Conservation (phyloP, 352 stramenopile genomes). For the Globisporangium takayamanum region DNA sequence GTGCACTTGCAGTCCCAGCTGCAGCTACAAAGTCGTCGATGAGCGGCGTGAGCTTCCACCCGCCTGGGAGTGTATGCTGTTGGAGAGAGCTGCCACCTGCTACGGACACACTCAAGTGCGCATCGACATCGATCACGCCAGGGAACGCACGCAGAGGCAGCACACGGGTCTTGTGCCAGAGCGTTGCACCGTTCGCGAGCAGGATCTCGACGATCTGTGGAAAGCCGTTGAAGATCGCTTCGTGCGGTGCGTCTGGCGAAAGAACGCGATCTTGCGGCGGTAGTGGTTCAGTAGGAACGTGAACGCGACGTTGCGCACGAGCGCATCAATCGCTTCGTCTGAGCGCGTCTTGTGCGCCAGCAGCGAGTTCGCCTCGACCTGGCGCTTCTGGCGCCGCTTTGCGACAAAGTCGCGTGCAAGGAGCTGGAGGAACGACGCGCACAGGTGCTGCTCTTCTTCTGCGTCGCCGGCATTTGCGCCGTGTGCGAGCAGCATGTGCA, state of each 20-base stretch:
- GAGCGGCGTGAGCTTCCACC: slow-evolving; percentile 51
- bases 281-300: slow-evolving; percentile 56
- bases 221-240: slow-evolving; percentile 66
- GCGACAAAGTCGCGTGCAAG: slow-evolving; percentile 43
- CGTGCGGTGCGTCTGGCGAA: slow-evolving; percentile 61
- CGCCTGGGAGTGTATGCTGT: slow-evolving; percentile 17
- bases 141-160: slow-evolving; percentile 44
- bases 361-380: slow-evolving; percentile 1
- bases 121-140: slow-evolving; percentile 10
- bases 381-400: slow-evolving; percentile 16
- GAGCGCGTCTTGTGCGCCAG: slow-evolving; percentile 21
- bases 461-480: slow-evolving; percentile 37
- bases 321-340: slow-evolving; percentile 36
- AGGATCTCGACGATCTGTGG: slow-evolving; percentile 45
- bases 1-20: too few relatives aligned
- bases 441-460: slow-evolving; percentile 45
- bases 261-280: slow-evolving; percentile 32
- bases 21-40: neutral
- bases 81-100: neutral
- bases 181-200: slow-evolving; percentile 34
- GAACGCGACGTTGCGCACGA: slow-evolving; percentile 57
- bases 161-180: slow-evolving; percentile 60
- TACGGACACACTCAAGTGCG: slow-evolving; percentile 7
- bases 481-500: slow-evolving; percentile 60
- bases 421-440: slow-evolving; percentile 61